Percentiles rank a stretch among this genome's conserved stretches.
Evolutionary conservation across 345 rosid species (phyloP).

Genomic region (Bruguiera gymnorhiza): DNA sequence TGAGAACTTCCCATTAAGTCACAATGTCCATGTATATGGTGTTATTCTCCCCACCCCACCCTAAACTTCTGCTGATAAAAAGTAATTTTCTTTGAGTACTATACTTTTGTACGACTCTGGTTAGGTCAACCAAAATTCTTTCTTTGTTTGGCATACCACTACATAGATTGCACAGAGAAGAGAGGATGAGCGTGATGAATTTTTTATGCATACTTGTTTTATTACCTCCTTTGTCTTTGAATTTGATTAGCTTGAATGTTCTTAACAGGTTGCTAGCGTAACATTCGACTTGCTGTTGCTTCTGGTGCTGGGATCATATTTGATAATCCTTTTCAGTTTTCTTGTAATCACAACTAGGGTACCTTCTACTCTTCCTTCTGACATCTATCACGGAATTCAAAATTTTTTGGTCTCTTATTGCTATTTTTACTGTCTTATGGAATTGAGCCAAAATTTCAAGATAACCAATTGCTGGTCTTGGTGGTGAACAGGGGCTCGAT

Average conservation of each 20-base stretch:
- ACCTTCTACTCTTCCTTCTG: constrained; percentile 15
- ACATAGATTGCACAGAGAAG: too few relatives aligned
- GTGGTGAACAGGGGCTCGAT: constrained; percentile 73
- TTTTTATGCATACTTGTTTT: neutral
- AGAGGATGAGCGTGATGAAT: neutral
- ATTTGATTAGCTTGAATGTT: constrained; percentile 11
- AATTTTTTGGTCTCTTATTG: neutral
- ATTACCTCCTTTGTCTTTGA: neutral
- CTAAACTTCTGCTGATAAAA: too few relatives aligned
- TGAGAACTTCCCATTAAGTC: too few relatives aligned
- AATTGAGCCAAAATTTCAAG: neutral
- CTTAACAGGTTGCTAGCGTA: constrained; percentile 92
- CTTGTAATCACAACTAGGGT: constrained; percentile 96
- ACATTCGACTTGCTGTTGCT: constrained; percentile 93
- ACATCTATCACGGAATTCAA: neutral
- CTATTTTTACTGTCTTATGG: neutral
- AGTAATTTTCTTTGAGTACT: too few relatives aligned
- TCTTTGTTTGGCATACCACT: too few relatives aligned
- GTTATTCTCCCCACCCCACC: too few relatives aligned
- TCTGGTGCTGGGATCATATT: constrained; percentile 83
- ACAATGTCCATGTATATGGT: too few relatives aligned
- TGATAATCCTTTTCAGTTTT: constrained; percentile 86
- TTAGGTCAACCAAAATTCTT: too few relatives aligned
- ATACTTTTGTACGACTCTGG: too few relatives aligned
- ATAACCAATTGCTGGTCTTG: constrained; percentile 1